phyloP scores from a whole-genome alignment of 805 yeast genomes.

The Metschnikowia shivogae region DNA sequence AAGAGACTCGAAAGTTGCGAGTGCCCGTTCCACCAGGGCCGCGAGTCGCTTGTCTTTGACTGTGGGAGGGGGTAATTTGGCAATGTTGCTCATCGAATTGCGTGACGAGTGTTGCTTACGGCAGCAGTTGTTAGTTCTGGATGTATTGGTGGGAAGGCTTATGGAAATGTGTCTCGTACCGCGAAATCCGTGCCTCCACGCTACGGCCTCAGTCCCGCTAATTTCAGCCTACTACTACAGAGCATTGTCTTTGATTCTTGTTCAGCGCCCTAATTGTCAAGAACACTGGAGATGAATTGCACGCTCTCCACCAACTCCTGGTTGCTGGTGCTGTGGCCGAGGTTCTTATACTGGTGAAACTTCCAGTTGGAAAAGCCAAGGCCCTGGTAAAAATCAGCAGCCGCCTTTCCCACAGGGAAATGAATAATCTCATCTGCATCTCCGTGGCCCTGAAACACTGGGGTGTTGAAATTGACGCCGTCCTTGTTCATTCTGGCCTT shows the following conservation, averaged over 20 bases:
- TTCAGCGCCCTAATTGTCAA: constrained; percentile 7
- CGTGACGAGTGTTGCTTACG: background rate
- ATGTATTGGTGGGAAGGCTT: background rate
- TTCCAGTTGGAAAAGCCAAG: constrained; percentile 39
- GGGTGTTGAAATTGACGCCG: constrained; percentile 54
- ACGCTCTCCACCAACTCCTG: constrained; percentile 59
- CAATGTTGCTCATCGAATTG: background rate
- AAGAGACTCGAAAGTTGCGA: constrained; percentile 71
- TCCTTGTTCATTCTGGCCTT: constrained; percentile 18
- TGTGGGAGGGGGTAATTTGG: background rate
- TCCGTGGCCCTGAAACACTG: constrained; percentile 89
- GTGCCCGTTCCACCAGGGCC: constrained; percentile 66
- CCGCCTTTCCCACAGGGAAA: constrained; percentile 33
- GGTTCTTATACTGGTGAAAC: constrained; percentile 55
- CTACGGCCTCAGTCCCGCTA: too few relatives aligned
- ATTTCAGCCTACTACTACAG: too few relatives aligned
- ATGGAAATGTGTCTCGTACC: background rate
- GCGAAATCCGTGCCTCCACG: constrained; percentile 4
- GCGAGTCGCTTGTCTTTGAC: constrained; percentile 59
- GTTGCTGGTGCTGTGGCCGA: constrained; percentile 65
- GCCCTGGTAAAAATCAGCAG: constrained; percentile 43
- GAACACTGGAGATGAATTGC: constrained; percentile 27
- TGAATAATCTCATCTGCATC: constrained; percentile 64
- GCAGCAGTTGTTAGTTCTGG: too few relatives aligned
- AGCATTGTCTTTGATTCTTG: too few relatives aligned